These are phyloP conservation scores for Magnolia sinica DNA, from an alignment of 164 flowering plant genomes.

Conservation along the genomic window DNA sequence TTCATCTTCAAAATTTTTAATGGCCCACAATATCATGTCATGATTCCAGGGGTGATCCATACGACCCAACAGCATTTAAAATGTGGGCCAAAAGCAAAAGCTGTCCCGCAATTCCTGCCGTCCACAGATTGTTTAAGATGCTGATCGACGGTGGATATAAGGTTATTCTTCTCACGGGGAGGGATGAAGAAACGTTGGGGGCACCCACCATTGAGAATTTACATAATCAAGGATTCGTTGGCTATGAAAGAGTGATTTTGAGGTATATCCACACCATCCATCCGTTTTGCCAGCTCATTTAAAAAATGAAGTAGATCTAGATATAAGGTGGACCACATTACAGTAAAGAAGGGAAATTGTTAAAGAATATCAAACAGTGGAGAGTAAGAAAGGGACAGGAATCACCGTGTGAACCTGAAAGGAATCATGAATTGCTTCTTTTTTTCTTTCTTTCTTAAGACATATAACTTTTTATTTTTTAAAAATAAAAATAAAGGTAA, in stretches of 20 bases:
- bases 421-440: not conserved
- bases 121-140: slow-evolving; percentile 39
- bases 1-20: no score
- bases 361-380: not conserved
- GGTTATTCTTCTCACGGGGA: slow-evolving; percentile 66
- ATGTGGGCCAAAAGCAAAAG: slow-evolving; percentile 58
- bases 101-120: slow-evolving; percentile 52
- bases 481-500: no score
- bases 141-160: slow-evolving; percentile 51
- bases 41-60: slow-evolving; percentile 55
- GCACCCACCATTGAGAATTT: slow-evolving; percentile 48
- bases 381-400: not conserved
- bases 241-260: slow-evolving; percentile 66
- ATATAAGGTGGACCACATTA: no score
- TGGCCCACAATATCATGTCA: no score
- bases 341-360: slow-evolving; percentile 1
- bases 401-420: not conserved
- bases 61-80: slow-evolving; percentile 52
- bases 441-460: not conserved
- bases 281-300: no score
- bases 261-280: no score
- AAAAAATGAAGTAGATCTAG: no score
- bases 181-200: slow-evolving; percentile 61
- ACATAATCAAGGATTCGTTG: slow-evolving; percentile 57
- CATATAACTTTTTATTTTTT: no score